phyloP scores from a whole-genome alignment of 108 stramenopile species.

The Pseudonitzschia delicatissima region DNA sequence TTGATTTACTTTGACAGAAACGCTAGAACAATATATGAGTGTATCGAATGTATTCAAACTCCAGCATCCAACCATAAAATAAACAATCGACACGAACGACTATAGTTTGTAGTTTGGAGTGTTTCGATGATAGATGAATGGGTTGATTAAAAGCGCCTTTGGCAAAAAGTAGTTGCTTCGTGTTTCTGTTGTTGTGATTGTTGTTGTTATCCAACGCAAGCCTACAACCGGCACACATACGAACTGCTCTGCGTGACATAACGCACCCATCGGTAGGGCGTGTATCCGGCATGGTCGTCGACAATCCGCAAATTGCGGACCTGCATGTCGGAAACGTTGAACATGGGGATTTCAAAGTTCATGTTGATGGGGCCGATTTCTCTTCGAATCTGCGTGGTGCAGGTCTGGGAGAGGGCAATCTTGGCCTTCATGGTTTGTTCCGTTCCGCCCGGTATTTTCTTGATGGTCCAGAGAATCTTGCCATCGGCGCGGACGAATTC shows the following conservation, averaged over 20 bases:
- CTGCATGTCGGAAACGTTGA: conserved; percentile 97
- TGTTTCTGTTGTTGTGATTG: too few relatives aligned
- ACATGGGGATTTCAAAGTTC: conserved; percentile 99
- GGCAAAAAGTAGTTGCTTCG: too few relatives aligned
- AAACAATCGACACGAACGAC: too few relatives aligned
- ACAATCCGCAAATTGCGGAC: conserved; percentile 97
- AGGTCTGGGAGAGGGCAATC: conserved; percentile 68
- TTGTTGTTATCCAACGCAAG: conserved; percentile 30
- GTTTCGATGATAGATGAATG: too few relatives aligned
- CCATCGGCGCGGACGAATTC: conserved; percentile 77
- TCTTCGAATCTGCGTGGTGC: conserved; percentile 78
- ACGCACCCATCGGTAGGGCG: conserved; percentile 99
- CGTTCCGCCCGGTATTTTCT: conserved; percentile 94
- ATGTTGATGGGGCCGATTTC: conserved; percentile 98
- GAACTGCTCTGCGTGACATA: conserved; percentile 97
- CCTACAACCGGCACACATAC: conserved; percentile 91
- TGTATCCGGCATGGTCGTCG: conserved; percentile 93
- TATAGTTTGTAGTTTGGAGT: too few relatives aligned
- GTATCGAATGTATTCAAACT: too few relatives aligned
- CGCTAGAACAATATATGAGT: too few relatives aligned
- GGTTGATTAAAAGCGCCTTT: too few relatives aligned
- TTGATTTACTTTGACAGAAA: too few relatives aligned
- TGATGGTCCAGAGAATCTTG: conserved; percentile 94
- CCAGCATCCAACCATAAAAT: too few relatives aligned
- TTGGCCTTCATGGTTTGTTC: conserved; percentile 94